Conservation (phyloP, 2,329 filamentous ascomycete species). For the Drechmeria coniospora region DNA sequence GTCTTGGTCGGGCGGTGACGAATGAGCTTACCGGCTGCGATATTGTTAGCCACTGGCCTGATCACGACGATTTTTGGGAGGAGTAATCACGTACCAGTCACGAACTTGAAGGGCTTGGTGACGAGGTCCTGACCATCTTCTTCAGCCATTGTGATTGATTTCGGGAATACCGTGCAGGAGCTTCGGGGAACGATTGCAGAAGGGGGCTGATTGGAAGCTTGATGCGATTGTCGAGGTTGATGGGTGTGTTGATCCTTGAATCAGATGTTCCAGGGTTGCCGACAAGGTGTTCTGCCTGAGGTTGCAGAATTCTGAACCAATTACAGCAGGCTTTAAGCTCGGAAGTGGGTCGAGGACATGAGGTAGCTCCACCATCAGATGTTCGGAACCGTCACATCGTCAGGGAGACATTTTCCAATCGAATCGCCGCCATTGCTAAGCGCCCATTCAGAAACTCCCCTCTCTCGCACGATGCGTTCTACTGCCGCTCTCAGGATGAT, state of each 20-base stretch:
- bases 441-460: slow-evolving; percentile 14
- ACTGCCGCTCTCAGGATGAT: slow-evolving; percentile 52
- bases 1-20: slow-evolving; percentile 5
- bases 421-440: slow-evolving; percentile 12
- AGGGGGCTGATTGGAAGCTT: slow-evolving; percentile 13
- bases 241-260: slow-evolving; percentile 20
- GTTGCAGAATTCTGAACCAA: slow-evolving; percentile 18
- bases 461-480: slow-evolving; percentile 42
- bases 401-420: slow-evolving; percentile 17
- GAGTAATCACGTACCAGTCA: slow-evolving; percentile 64
- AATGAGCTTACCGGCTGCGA: slow-evolving; percentile 27
- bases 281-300: slow-evolving; percentile 22
- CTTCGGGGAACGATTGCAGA: slow-evolving; percentile 17
- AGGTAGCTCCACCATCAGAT: slow-evolving; percentile 20
- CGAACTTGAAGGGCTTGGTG: slow-evolving; percentile 99
- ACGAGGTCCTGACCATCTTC: slow-evolving; percentile 60
- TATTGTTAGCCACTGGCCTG: slow-evolving; percentile 25
- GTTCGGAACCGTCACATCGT: slow-evolving; percentile 15
- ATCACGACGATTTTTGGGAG: slow-evolving; percentile 22
- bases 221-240: slow-evolving; percentile 12
- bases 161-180: slow-evolving; percentile 8
- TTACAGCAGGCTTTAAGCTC: slow-evolving; percentile 19
- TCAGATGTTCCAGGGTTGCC: slow-evolving; percentile 23
- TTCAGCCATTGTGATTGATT: slow-evolving; percentile 65
- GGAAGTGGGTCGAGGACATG: slow-evolving; percentile 16